Percentiles rank a stretch among this genome's conserved stretches.
Conservation (phyloP, 106 monocot species). For the Dioscorea dumetorum region DNA sequence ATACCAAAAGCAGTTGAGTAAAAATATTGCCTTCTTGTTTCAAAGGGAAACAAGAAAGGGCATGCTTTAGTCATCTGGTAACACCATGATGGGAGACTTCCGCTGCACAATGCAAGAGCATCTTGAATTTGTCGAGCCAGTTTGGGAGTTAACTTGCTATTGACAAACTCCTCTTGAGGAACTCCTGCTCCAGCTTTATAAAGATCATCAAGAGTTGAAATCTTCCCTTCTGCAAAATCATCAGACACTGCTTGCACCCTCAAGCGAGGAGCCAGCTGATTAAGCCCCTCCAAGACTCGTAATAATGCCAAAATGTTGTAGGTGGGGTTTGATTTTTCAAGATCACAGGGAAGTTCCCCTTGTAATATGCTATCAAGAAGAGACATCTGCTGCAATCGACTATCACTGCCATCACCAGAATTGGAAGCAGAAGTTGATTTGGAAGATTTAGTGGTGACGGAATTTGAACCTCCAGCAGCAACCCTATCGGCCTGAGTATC, state of each 20-base stretch:
- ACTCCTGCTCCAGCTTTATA: constrained; percentile 47
- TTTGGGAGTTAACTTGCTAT: constrained; percentile 90
- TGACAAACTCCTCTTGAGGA: constrained; percentile 66
- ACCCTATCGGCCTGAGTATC: constrained; percentile 52
- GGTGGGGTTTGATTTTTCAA: constrained; percentile 80
- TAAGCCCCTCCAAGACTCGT: constrained; percentile 78
- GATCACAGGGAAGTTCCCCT: constrained; percentile 89
- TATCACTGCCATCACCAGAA: constrained; percentile 29
- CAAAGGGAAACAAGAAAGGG: constrained; percentile 97
- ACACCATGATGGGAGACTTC: constrained; percentile 98
- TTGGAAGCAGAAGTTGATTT: constrained; percentile 48
- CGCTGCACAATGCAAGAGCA: constrained; percentile 93
- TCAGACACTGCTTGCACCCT: constrained; percentile 64
- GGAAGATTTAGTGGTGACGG: constrained; percentile 20
- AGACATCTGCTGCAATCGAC: constrained; percentile 43
- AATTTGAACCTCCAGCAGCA: constrained; percentile 39
- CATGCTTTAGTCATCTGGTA: constrained; percentile 93
- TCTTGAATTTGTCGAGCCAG: constrained; percentile 93
- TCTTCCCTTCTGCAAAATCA: constrained; percentile 78
- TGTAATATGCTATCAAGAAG: constrained; percentile 95
- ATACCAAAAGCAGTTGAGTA: constrained; percentile 95
- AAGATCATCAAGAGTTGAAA: constrained; percentile 44
- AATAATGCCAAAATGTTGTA: constrained; percentile 87
- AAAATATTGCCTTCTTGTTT: constrained; percentile 90
- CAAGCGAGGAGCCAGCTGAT: constrained; percentile 86